Base-by-base conservation (phyloP, 108 stramenopile genomes). In the Nitzschia inconspicua region DNA sequence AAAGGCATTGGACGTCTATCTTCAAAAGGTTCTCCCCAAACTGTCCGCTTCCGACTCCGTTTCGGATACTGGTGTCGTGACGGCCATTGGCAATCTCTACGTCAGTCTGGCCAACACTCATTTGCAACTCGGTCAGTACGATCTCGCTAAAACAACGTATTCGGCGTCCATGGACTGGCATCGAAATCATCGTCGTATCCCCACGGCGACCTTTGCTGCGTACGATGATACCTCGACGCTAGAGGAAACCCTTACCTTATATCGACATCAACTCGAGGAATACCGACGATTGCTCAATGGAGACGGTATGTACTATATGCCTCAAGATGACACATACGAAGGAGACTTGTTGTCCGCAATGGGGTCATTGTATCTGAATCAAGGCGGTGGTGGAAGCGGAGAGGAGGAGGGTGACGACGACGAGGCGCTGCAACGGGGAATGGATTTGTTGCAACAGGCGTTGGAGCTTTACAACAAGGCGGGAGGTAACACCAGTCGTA, bases 121-220 rank as follows among this genome's bases (percentile, higher is more conserved):
- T 22, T 43, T 56, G 3, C 39, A 62, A 29, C 28, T 55, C 23
- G 69, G 69, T 4, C 20, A 54, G 16, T 62, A 63, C 47, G 19
- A 44, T 11, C 35, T 48, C 22, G 39, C 41, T 44, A 62, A 56
- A 47, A 27, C 28, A 32, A 14, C 43, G 14, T 70, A 70, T 46
- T 7, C 11, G 26, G n/a, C 44, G 14, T 35, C 69, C 28, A 70
- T 70, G 69, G 44, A 48, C 5, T 63, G 49, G 48, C 36, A 63
- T 47, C 6, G 16, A 4, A 48, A 4, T 11, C 30, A 44, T 43
- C 3, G 48, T 48, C 9, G 62, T 16, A 19, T 20, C 28, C 58
- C 36, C 25, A 44, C 26, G 43, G 27, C 26, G 43, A 13, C n/a
- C n/a, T n/a, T n/a, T n/a, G n/a, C n/a, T n/a, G n/a, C n/a, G n/a